Base-by-base conservation (phyloP, 192 early-diverging fungal species). In the Backusella australiensis region DNA sequence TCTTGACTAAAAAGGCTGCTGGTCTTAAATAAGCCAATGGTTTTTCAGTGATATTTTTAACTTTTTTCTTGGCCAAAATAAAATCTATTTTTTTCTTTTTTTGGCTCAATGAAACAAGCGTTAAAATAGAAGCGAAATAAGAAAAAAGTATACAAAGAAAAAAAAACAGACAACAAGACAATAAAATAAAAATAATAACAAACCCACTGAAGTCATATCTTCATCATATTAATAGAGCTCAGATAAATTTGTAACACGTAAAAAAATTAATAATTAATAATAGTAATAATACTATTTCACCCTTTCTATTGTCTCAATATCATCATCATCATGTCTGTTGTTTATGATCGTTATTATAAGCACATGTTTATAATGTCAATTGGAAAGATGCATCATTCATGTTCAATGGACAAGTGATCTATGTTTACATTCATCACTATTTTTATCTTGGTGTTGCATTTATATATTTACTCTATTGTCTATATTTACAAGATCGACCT, bases 41-140 rank as follows among this genome's bases (percentile, higher is more conserved):
- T 14, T 29, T 49, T 63, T 2, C 21, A 63, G 26, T 63, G 56
- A 63, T 63, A 63, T 63, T 63, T 63, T 63, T 63, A 63, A 63
- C 56, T 63, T 63, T 63, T 59, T 63, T 63, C 56, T 63, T 63
- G 56, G 56, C 56, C 56, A 26, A 29, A 63, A 59, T 44, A 49
- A 49, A 63, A 63, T 63, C 56, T 59, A 59, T 59, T 59, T 59
- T 59, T 59, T 59, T 4, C 56, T 14, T 39, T 63, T 52, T 52
- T 63, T 59, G 12, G 21, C 21, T 59, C 23, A 59, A 23, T 59
- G 56, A 59, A 59, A 59, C 56, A 59, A 11, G 19, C 23, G 56
- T 59, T 59, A 59, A 59, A 59, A 59, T 59, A 59, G 56, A 59
- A 59, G 23, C 26, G 8, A 59, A 59, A 26, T 59, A 23, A 56